Evolutionary conservation across 768 basidiomycete species (phyloP).

Genomic region (Mycena kentingensis): DNA sequence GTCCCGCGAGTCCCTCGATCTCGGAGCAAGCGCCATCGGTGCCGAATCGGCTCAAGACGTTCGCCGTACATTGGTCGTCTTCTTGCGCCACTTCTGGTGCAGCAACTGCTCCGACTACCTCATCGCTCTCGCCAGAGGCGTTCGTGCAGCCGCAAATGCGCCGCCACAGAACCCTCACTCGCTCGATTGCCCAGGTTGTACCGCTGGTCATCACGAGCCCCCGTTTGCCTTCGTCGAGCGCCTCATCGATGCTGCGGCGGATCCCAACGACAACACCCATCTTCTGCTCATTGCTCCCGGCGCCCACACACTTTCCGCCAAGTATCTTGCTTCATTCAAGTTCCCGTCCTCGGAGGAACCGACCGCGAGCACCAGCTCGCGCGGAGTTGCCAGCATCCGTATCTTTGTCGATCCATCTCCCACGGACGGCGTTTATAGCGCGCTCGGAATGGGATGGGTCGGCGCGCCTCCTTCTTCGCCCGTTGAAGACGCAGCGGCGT

Average conservation of each 20-base stretch:
- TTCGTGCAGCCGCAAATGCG: constrained; percentile 44
- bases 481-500: background rate
- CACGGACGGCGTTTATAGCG: constrained; percentile 61
- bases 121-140: constrained; percentile 51
- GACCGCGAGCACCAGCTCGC: background rate
- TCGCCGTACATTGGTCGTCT: constrained; percentile 69
- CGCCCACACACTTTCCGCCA: constrained; percentile 46
- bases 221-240: background rate
- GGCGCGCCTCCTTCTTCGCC: background rate
- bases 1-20: background rate
- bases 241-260: background rate
- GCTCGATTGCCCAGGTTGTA: background rate
- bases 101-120: constrained; percentile 88
- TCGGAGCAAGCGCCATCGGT: background rate
- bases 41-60: background rate
- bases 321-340: constrained; percentile 16
- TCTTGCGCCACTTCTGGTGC: constrained; percentile 91
- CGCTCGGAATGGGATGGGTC: constrained; percentile 66
- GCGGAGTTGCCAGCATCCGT: constrained; percentile 38
- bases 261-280: constrained; percentile 6
- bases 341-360: constrained; percentile 1
- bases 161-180: background rate
- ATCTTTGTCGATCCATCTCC: constrained; percentile 75
- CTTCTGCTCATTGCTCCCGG: constrained; percentile 21
- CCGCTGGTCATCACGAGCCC: background rate